Conservation (phyloP, 768 basidiomycete genomes). For the Mycena pura region DNA sequence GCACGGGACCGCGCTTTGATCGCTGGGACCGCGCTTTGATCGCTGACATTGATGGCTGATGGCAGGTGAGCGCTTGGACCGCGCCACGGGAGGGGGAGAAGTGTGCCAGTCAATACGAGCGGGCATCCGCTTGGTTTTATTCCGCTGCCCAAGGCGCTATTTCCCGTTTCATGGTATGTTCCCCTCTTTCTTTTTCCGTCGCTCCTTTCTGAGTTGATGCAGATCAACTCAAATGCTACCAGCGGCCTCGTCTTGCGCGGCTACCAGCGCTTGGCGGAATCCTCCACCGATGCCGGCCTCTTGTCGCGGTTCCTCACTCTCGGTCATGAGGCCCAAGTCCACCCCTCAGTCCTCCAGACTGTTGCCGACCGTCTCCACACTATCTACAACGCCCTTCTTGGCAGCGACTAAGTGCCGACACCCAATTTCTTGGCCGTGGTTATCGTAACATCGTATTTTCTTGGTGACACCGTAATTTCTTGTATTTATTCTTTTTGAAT, state of each 20-base stretch:
- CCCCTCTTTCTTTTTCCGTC: no score
- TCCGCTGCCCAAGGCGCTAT: neutral
- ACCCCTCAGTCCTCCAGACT: neutral
- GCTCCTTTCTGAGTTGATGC: neutral
- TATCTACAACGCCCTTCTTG: neutral
- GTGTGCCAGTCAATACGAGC: no score
- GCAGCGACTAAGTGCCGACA: neutral
- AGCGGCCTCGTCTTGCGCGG: neutral
- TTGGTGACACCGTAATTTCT: no score
- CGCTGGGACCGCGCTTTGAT: no score
- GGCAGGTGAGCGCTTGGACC: no score
- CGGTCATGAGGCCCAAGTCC: neutral
- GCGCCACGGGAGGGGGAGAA: no score
- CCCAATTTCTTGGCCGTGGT: neutral
- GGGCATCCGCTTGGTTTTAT: neutral
- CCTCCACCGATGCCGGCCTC: neutral
- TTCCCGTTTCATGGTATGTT: neutral
- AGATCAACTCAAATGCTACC: neutral
- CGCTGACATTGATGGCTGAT: no score
- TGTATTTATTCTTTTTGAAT: neutral
- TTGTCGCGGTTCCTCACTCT: neutral
- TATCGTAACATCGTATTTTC: no score
- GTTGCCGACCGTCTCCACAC: neutral
- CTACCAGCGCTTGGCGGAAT: neutral
- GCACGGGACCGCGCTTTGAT: no score